Base-by-base conservation (phyloP, 495 filamentous ascomycete species). In the Neurospora sublineolata region DNA sequence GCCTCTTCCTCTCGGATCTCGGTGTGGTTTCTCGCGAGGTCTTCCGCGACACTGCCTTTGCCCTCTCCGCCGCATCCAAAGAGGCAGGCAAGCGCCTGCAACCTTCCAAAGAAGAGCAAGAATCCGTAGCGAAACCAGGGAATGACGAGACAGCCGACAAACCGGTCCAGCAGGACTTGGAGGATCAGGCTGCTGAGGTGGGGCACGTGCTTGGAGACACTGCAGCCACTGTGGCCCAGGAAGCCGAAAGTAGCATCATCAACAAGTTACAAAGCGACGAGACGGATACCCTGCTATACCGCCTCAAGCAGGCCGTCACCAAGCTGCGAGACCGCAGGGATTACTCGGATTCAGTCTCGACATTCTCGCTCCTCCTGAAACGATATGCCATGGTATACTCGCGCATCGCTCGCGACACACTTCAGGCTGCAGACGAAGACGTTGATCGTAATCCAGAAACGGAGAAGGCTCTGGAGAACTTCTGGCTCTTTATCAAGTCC, bases 291-390 rank as follows among this genome's bases (percentile, higher is more conserved):
- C 79, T 98, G 74, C 71, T 94, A 0, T 84, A 89, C 70, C 87
- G 93, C 4, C 82, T 97, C 73, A 94, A 94, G 80, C 84, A 89
- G 73, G 87, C 89, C 0, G 89, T 98, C n/a, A 39, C 87, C 33
- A 92, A 89, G 68, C 85, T 98, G 20, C 84, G 93, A 36, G 84
- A 92, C 75, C 88, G 92, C 18, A 86, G 85, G 33, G 92, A 97
- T 76, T 97, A 97, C 77, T 88, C 89, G 0, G 90, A 97, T 70
- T 96, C 93, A 0, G 92, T 97, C 4, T 90, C 91, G 2, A 94
- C 91, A 0, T 76, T 98, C 46, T 86, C 88, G 4, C 81, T 91
- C 4, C 83, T 98, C 60, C 84, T 97, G 60, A 88, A 93, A 76
- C 87, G 89, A 40, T 97, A 97, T 76, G 91, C 89, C 37, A 84